These are phyloP conservation scores for Penicillium lagena DNA, from an alignment of 495 filamentous ascomycete genomes.

Conservation along the genomic window DNA sequence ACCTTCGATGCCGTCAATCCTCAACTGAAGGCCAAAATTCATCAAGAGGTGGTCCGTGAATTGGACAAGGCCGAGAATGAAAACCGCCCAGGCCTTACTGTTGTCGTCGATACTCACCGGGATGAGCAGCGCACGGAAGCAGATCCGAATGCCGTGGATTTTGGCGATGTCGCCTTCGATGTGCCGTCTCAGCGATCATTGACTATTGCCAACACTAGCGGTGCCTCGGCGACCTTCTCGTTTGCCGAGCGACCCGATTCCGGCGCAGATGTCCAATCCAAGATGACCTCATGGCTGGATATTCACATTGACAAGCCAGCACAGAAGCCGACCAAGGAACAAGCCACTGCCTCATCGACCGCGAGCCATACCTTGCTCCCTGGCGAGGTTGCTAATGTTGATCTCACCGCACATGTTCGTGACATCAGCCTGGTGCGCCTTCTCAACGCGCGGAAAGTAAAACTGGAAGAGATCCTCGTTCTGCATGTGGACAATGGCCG, in stretches of 20 bases:
- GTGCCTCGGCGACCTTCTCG: slow-evolving; percentile 64
- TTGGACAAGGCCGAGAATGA: slow-evolving; percentile 93
- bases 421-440: slow-evolving; percentile 54
- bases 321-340: slow-evolving; percentile 22
- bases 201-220: slow-evolving; percentile 87
- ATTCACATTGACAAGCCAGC: slow-evolving; percentile 51
- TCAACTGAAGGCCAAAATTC: slow-evolving; percentile 71
- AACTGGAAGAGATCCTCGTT: slow-evolving; percentile 80
- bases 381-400: slow-evolving; percentile 70
- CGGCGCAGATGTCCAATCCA: slow-evolving; percentile 31
- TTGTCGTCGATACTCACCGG: slow-evolving; percentile 64
- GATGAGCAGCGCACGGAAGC: slow-evolving; percentile 21
- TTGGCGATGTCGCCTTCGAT: slow-evolving; percentile 67
- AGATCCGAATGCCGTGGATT: slow-evolving; percentile 59
- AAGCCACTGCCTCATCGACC: slow-evolving; percentile 18
- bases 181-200: slow-evolving; percentile 55
- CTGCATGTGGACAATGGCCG: slow-evolving; percentile 79
- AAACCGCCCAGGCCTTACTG: slow-evolving; percentile 71
- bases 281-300: slow-evolving; percentile 57
- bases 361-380: slow-evolving; percentile 62
- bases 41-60: slow-evolving; percentile 81
- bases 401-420: slow-evolving; percentile 57
- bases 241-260: slow-evolving; percentile 65
- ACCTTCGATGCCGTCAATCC: slow-evolving; percentile 80
- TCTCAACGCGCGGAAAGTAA: slow-evolving; percentile 61